Percentiles rank a stretch among this genome's conserved stretches.
Evolutionary conservation across 176 grass and related monocot genomes (phyloP).

Genomic region (Oryza meridionalis): DNA sequence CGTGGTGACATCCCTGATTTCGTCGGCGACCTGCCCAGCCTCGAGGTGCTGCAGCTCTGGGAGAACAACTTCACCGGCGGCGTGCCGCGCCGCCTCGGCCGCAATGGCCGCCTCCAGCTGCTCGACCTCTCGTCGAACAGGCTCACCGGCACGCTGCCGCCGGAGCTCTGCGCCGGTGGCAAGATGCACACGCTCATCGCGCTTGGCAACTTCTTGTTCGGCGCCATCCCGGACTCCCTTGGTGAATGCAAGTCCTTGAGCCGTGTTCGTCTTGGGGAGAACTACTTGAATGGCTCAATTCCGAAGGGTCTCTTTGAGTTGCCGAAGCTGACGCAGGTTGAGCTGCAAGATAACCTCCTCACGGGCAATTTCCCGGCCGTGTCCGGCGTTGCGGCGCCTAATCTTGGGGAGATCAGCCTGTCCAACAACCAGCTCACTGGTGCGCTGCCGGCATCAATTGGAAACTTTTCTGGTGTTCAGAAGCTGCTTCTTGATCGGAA

Average conservation of each 20-base stretch:
- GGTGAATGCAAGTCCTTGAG: slow-evolving; percentile 67
- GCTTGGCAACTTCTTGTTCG: slow-evolving; percentile 75
- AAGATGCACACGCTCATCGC: slow-evolving; percentile 67
- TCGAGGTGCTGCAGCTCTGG: slow-evolving; percentile 99
- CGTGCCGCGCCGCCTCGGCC: slow-evolving; percentile 68
- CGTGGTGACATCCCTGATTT: slow-evolving; percentile 72
- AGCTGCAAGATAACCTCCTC: slow-evolving; percentile 92
- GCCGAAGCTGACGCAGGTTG: slow-evolving; percentile 80
- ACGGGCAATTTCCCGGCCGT: slow-evolving; percentile 71
- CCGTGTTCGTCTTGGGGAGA: slow-evolving; percentile 65
- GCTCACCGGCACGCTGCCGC: slow-evolving; percentile 75
- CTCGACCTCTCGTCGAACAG: slow-evolving; percentile 73
- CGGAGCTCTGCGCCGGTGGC: slow-evolving; percentile 60
- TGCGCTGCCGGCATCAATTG: slow-evolving; percentile 68
- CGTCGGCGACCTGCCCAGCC: slow-evolving; percentile 77
- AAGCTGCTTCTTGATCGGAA: slow-evolving; percentile 94
- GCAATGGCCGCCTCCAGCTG: slow-evolving; percentile 62
- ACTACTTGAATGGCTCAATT: slow-evolving; percentile 79
- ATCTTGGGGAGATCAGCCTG: slow-evolving; percentile 83
- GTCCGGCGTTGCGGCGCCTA: slow-evolving; percentile 40
- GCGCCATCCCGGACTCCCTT: slow-evolving; percentile 62
- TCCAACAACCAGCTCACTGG: slow-evolving; percentile 85
- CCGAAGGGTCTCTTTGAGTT: slow-evolving; percentile 55
- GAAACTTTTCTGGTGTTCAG: slow-evolving; percentile 85
- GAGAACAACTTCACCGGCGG: slow-evolving; percentile 98